A percentile compares a stretch with the other conserved stretches of the same genome.
phyloP scores from a whole-genome alignment of 2,329 filamentous ascomycete species.

The Pestalotiopsis sp. region DNA sequence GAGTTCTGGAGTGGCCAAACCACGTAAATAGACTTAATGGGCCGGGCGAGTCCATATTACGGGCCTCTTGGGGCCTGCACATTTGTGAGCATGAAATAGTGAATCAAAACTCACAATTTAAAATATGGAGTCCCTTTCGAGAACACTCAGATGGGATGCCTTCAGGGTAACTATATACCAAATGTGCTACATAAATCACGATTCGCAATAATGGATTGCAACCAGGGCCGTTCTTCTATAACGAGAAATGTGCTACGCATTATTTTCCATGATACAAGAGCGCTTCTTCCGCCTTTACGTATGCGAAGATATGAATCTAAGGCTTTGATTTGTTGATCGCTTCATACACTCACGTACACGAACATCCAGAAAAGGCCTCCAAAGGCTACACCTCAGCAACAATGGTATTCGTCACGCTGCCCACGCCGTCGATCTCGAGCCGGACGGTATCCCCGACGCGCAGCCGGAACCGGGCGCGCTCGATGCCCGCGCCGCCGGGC shows the following conservation, averaged over 20 bases:
- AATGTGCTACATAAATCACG: too few species aligned
- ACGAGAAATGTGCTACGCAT: too few species aligned
- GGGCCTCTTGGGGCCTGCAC: background rate
- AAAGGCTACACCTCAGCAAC: conserved; percentile 17
- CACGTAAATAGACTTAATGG: background rate
- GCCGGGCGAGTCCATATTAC: background rate
- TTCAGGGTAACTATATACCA: too few species aligned
- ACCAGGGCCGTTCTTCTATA: too few species aligned
- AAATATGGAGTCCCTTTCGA: background rate
- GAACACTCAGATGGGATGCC: too few species aligned
- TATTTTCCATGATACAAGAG: background rate
- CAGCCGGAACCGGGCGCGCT: conserved; percentile 24
- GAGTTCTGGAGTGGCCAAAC: background rate
- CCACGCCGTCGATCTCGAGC: conserved; percentile 30
- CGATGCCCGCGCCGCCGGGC: conserved; percentile 27
- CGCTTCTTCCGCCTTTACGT: background rate
- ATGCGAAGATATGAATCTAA: background rate
- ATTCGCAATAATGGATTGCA: too few species aligned
- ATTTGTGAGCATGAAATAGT: background rate
- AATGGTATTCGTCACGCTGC: conserved; percentile 28
- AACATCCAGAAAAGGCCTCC: too few species aligned
- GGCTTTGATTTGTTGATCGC: background rate
- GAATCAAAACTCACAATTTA: background rate
- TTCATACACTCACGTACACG: background rate
- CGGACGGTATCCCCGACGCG: conserved; percentile 25